Conservation (phyloP, 1,284 basidiomycete species). For the Singerocomus inundabilis region DNA sequence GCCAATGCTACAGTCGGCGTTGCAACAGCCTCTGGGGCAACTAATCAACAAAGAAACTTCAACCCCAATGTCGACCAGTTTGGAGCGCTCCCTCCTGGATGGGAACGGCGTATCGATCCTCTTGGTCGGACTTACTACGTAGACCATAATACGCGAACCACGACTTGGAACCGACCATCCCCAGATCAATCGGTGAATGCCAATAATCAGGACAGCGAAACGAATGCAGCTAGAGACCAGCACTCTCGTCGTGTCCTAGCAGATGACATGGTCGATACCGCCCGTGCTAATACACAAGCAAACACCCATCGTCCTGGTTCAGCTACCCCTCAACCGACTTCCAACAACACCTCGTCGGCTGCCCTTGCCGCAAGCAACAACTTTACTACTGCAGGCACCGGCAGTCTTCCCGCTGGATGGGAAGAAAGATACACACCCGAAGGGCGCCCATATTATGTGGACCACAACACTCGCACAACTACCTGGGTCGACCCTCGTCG, state of each 20-base stretch:
- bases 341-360: conserved; percentile 33
- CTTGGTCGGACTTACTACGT: conserved; percentile 91
- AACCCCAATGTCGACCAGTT: conserved; percentile 85
- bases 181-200: conserved; percentile 53
- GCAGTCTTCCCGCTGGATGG: conserved; percentile 89
- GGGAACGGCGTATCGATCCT: conserved; percentile 93
- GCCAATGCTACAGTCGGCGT: conserved; percentile 22
- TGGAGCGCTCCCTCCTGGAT: conserved; percentile 79
- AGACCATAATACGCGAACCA: conserved; percentile 90
- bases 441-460: conserved; percentile 92
- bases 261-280: conserved; percentile 74
- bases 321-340: conserved; percentile 32
- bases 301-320: conserved; percentile 35
- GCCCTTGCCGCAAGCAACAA: conserved; percentile 52
- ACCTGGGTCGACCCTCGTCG: conserved; percentile 95
- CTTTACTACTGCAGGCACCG: conserved; percentile 74
- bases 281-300: conserved; percentile 37
- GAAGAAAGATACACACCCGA: conserved; percentile 95
- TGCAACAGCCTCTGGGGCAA: conserved; percentile 31
- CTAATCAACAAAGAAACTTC: conserved; percentile 66
- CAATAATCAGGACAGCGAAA: conserved; percentile 55
- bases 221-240: conserved; percentile 72
- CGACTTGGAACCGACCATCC: conserved; percentile 85
- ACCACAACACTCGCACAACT: conserved; percentile 92
- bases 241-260: conserved; percentile 76